phyloP scores from a whole-genome alignment of 1,284 basidiomycete species.

The Ceraceosorus guamensis region DNA sequence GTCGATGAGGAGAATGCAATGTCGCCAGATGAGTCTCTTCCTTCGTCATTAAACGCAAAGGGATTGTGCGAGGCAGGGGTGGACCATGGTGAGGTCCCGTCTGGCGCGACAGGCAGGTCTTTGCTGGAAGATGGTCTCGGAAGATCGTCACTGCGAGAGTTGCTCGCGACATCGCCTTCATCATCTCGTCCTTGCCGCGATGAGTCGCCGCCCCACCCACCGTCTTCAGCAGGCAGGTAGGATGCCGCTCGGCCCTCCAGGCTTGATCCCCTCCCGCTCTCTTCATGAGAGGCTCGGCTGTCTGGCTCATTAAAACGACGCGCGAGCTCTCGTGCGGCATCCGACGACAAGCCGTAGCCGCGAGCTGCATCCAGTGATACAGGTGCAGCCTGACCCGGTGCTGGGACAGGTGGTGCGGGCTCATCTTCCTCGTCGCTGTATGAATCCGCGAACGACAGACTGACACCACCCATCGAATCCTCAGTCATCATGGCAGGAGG shows the following conservation, averaged over 20 bases:
- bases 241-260: not conserved
- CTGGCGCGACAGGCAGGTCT: not conserved
- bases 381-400: no score
- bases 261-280: no score
- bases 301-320: not conserved
- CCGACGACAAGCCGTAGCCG: not conserved
- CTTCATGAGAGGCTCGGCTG: no score
- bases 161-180: no score
- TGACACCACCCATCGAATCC: not conserved
- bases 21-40: not conserved
- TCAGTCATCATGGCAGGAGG: not conserved
- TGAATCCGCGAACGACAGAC: conserved; percentile 8
- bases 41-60: not conserved
- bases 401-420: not conserved
- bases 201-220: not conserved
- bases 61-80: not conserved
- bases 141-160: no score
- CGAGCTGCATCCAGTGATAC: not conserved
- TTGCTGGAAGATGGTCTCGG: no score
- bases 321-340: not conserved
- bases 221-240: not conserved
- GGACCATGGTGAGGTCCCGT: not conserved
- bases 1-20: not conserved
- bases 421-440: conserved; percentile 8
- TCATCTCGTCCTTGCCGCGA: no score